Evolutionary conservation across 495 filamentous ascomycete genomes (phyloP).

Genomic region (Trichoderma asperelloides): DNA sequence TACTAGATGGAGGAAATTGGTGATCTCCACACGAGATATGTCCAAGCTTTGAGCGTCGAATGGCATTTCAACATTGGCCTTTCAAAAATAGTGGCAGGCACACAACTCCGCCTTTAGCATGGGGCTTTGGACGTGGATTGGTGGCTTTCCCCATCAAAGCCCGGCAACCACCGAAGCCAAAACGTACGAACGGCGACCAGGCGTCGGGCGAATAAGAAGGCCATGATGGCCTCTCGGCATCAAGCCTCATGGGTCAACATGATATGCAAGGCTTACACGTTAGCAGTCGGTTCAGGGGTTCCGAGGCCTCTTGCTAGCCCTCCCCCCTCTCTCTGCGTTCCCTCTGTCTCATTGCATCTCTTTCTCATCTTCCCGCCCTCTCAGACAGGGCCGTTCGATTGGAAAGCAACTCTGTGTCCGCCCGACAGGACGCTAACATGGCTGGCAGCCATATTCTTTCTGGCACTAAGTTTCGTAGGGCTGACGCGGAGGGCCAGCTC

Average conservation of each 20-base stretch:
- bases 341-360: not conserved
- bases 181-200: conserved; percentile 3
- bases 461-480: conserved; percentile 8
- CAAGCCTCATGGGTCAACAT: not conserved
- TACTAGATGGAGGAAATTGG: not conserved
- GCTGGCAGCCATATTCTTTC: not conserved
- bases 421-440: not conserved
- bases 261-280: not conserved
- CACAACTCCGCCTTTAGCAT: not conserved
- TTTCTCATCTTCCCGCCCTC: not conserved
- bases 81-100: not conserved
- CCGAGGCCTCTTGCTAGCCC: not conserved
- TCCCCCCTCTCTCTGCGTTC: not conserved
- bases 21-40: not conserved
- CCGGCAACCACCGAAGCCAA: conserved; percentile 2
- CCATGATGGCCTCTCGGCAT: not conserved
- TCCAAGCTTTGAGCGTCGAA: not conserved
- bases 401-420: not conserved
- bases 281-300: conserved; percentile 1
- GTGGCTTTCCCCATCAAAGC: not conserved
- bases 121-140: not conserved
- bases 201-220: not conserved
- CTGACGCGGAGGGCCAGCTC: conserved; percentile 5
- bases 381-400: not conserved
- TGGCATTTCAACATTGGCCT: not conserved